Conservation (phyloP, 257 asterid genomes). For the Plantago major region DNA sequence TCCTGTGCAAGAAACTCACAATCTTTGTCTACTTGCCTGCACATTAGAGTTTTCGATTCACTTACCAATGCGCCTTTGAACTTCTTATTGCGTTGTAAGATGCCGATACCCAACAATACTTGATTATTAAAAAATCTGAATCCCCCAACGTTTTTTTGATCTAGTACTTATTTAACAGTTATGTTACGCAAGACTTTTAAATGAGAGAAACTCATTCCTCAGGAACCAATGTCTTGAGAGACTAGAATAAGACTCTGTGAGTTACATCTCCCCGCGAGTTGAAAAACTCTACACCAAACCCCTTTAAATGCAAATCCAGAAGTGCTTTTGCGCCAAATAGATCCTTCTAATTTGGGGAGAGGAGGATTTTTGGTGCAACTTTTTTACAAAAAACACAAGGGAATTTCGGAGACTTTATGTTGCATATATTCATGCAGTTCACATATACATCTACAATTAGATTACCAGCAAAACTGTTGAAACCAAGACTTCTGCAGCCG, state of each 20-base stretch:
- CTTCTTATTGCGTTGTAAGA: not conserved
- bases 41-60: slow-evolving; percentile 5
- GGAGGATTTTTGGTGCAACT: not conserved
- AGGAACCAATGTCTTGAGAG: no score
- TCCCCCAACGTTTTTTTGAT: not conserved
- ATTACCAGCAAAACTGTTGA: slow-evolving; percentile 72
- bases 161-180: not conserved
- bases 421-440: not conserved
- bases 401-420: not conserved
- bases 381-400: not conserved
- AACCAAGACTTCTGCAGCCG: slow-evolving; percentile 66
- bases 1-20: slow-evolving; percentile 93
- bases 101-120: not conserved
- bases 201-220: no score
- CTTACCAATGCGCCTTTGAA: not conserved
- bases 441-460: slow-evolving; percentile 1
- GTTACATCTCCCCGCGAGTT: no score
- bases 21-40: slow-evolving; percentile 90
- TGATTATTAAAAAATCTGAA: not conserved
- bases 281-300: not conserved
- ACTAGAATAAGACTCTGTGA: no score
- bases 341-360: no score
- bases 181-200: no score
- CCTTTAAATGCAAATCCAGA: not conserved
- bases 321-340: no score